phyloP scores from a whole-genome alignment of 2,329 filamentous ascomycete genomes.

The Cercospora nicotianae region DNA sequence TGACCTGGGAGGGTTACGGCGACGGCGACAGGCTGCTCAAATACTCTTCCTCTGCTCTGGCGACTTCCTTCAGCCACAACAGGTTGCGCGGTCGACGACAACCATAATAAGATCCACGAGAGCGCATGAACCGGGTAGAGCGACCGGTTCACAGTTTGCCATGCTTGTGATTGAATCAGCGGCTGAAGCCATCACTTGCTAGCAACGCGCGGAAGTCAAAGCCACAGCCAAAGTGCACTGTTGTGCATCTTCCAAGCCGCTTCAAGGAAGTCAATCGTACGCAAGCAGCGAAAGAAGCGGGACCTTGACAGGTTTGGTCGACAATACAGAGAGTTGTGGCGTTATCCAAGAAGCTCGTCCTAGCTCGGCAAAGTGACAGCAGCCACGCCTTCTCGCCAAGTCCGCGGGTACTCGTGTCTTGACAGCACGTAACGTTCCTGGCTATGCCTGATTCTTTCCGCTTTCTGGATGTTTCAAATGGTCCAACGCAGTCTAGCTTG shows the following conservation, averaged over 20 bases:
- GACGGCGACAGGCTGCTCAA: neutral
- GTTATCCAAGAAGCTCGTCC: constrained; percentile 8
- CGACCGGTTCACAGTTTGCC: neutral
- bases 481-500: neutral
- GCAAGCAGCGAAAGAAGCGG: neutral
- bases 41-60: neutral
- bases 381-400: neutral
- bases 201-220: constrained; percentile 5
- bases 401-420: constrained; percentile 1
- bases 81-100: neutral
- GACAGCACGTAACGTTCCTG: neutral
- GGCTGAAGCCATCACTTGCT: neutral
- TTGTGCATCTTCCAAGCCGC: neutral
- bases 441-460: constrained; percentile 3
- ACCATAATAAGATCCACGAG: neutral
- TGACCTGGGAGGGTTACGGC: neutral
- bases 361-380: constrained; percentile 1
- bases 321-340: neutral
- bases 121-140: neutral
- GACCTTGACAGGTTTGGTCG: neutral
- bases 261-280: neutral
- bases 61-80: neutral
- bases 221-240: neutral
- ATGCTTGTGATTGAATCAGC: constrained; percentile 8
- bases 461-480: neutral